These are phyloP conservation scores for Tephrocybe sp. DNA, from an alignment of 768 basidiomycete genomes.

Conservation along the genomic window DNA sequence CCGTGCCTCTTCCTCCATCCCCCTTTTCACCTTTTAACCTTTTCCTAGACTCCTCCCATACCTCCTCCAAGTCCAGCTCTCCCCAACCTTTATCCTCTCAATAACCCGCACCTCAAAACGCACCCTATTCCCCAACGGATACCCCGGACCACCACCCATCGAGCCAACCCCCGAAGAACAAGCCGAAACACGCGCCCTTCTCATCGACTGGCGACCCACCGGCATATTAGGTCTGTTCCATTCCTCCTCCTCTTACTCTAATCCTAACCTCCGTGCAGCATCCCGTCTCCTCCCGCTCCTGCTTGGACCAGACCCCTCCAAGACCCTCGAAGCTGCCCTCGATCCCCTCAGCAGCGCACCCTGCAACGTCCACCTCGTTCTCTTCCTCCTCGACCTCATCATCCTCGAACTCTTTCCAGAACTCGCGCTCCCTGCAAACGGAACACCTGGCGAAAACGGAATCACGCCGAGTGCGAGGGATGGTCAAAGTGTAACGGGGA, in stretches of 20 bases:
- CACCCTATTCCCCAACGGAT: conserved; percentile 87
- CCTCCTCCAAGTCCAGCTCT: conserved; percentile 55
- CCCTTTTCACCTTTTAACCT: background rate
- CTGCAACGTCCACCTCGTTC: conserved; percentile 80
- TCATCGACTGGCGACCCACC: conserved; percentile 37
- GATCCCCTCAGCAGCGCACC: conserved; percentile 59
- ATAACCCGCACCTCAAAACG: conserved; percentile 58
- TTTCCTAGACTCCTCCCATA: conserved; percentile 63
- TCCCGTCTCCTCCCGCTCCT: conserved; percentile 48
- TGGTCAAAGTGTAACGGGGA: background rate
- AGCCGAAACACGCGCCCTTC: conserved; percentile 47
- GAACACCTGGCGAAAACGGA: too few relatives aligned
- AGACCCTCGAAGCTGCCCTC: conserved; percentile 52
- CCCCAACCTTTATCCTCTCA: conserved; percentile 51
- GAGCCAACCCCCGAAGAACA: conserved; percentile 84
- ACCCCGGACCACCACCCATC: conserved; percentile 70
- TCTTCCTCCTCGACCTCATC: conserved; percentile 73
- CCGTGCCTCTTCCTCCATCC: conserved; percentile 12
- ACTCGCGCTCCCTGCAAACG: conserved; percentile 36
- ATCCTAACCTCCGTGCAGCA: conserved; percentile 11
- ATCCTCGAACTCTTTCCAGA: conserved; percentile 80
- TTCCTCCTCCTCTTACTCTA: background rate
- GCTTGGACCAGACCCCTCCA: conserved; percentile 52
- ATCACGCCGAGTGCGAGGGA: too few relatives aligned
- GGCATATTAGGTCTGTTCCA: conserved; percentile 34